Evolutionary conservation across 257 asterid genomes (phyloP), one percentile per base, ranked within the genome.

Genomic region (Plectranthus barbatus): DNA sequence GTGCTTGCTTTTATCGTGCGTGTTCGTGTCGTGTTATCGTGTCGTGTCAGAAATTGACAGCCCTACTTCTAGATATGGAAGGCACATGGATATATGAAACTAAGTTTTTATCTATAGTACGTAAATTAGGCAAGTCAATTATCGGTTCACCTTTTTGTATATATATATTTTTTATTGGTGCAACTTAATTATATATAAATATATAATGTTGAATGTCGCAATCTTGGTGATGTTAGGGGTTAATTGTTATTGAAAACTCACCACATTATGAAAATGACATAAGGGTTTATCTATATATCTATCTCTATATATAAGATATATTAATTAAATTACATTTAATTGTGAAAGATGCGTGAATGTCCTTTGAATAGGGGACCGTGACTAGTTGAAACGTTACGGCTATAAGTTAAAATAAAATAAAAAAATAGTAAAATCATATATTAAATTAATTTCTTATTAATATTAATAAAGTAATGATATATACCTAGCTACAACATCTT

Each of bases 1-100:
- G n/a, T n/a, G n/a, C n/a, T n/a, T n/a, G n/a, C n/a, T n/a, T n/a
- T n/a, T n/a, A n/a, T n/a, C n/a, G n/a, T n/a, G n/a, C n/a, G n/a
- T n/a, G n/a, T n/a, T n/a, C n/a, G n/a, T n/a, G n/a, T n/a, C n/a
- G n/a, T n/a, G n/a, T n/a, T n/a, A n/a, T n/a, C n/a, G n/a, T n/a
- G n/a, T n/a, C n/a, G n/a, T n/a, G n/a, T n/a, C n/a, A n/a, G n/a
- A n/a, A n/a, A n/a, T n/a, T n/a, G n/a, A n/a, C n/a, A n/a, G n/a
- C n/a, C n/a, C n/a, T n/a, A n/a, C 74, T 75, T 75, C 76, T 70
- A 70, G 67, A 70, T 52, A 70, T 53, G 67, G 76, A 66, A 66
- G 58, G 54, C 55, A 46, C 19, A 14, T 4, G 15, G 18, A 41
- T 42, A n/a, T 42, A 5, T n/a, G 20, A 34, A 31, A 53, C 7